Percentiles rank a stretch among this genome's conserved stretches.
Evolutionary conservation across 1,284 basidiomycete species (phyloP).

Genomic region (Moesziomyces sp.): DNA sequence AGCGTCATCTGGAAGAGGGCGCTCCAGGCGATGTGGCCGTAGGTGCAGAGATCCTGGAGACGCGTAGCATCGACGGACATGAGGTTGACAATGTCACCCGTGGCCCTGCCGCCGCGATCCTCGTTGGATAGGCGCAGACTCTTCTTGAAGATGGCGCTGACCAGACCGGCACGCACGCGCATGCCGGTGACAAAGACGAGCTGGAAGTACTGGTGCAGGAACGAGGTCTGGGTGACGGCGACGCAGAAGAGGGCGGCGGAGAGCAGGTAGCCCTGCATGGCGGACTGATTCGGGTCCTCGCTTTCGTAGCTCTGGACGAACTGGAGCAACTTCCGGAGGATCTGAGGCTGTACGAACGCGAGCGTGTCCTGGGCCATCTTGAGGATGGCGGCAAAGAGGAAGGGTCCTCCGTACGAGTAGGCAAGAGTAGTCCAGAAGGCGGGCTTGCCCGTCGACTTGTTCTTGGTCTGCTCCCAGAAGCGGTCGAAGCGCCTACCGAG

Average conservation of each 20-base stretch:
- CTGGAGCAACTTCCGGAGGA: conserved; percentile 81
- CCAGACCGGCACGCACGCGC: conserved; percentile 84
- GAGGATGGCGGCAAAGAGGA: conserved; percentile 68
- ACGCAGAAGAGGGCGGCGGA: conserved; percentile 74
- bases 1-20: conserved; percentile 71
- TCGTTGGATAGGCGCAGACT: conserved; percentile 76
- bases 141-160: conserved; percentile 82
- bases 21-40: conserved; percentile 80
- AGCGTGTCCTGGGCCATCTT: conserved; percentile 48
- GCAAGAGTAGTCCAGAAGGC: conserved; percentile 74
- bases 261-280: conserved; percentile 58
- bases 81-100: conserved; percentile 87
- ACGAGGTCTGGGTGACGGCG: conserved; percentile 77
- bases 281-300: conserved; percentile 24
- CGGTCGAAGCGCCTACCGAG: conserved; percentile 75
- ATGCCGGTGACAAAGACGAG: conserved; percentile 70
- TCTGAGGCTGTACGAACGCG: conserved; percentile 85
- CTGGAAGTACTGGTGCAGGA: conserved; percentile 84
- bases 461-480: conserved; percentile 77
- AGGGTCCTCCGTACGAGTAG: conserved; percentile 73
- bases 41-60: conserved; percentile 87
- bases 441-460: conserved; percentile 76
- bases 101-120: conserved; percentile 81
- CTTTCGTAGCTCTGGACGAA: conserved; percentile 72
- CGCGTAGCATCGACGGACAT: conserved; percentile 91